Conservation (phyloP, 2,329 filamentous ascomycete genomes). For the Monilinia laxa region DNA sequence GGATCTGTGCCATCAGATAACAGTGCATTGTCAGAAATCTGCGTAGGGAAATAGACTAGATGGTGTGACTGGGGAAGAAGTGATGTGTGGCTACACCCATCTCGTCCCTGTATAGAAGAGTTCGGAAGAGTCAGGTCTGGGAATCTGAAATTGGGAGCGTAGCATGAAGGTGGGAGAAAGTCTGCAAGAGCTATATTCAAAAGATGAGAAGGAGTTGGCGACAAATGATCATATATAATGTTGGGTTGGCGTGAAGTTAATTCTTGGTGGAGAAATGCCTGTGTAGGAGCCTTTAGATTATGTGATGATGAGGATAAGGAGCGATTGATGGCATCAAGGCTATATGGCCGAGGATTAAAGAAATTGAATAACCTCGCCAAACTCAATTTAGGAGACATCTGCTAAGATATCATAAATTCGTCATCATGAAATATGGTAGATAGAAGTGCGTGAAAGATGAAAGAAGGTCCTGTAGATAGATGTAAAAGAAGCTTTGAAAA, state of each 20-base stretch:
- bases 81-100: background rate
- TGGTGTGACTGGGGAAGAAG: conserved; percentile 68
- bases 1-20: conserved; percentile 82
- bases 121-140: conserved; percentile 28
- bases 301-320: conserved; percentile 11
- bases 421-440: background rate
- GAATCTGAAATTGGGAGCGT: conserved; percentile 29
- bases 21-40: conserved; percentile 59
- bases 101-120: conserved; percentile 5
- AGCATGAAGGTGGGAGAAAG: conserved; percentile 47
- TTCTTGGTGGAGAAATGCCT: conserved; percentile 28
- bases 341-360: conserved; percentile 12
- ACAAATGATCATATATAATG: conserved; percentile 50
- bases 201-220: conserved; percentile 62
- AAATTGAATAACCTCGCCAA: conserved; percentile 26
- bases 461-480: background rate
- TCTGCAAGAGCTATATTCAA: conserved; percentile 62
- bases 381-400: background rate
- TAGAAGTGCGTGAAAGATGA: background rate
- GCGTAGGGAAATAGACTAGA: conserved; percentile 81
- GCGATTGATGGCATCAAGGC: conserved; percentile 6
- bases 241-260: conserved; percentile 33
- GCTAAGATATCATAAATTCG: conserved; percentile 8
- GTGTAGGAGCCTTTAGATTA: conserved; percentile 18
- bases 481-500: conserved; percentile 6